A percentile compares a stretch with the other conserved stretches of the same genome.
These are phyloP conservation scores for Murraya paniculata DNA, from an alignment of 345 rosid genomes.

Conservation along the genomic window DNA sequence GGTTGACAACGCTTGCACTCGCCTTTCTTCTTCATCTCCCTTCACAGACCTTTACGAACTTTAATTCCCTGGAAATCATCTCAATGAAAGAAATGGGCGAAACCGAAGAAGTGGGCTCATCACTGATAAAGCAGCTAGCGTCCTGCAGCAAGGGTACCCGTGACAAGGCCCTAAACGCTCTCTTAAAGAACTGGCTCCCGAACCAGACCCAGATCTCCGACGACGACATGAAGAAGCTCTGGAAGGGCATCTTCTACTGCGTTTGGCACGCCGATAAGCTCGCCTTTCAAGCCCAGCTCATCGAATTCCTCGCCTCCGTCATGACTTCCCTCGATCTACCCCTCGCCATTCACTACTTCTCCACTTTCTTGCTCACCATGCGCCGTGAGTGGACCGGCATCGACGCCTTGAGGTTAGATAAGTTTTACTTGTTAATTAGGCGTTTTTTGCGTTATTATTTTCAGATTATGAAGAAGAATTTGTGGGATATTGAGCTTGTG, in stretches of 20 bases:
- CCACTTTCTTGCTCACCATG: slow-evolving; percentile 76
- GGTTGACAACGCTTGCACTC: background rate
- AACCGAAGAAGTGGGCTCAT: slow-evolving; percentile 24
- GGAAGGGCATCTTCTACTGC: slow-evolving; percentile 98
- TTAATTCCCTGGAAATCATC: background rate
- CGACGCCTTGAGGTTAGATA: slow-evolving; percentile 78
- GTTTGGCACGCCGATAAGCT: slow-evolving; percentile 94
- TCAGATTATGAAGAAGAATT: slow-evolving; percentile 38
- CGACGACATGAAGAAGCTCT: slow-evolving; percentile 79
- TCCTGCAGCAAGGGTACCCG: slow-evolving; percentile 65
- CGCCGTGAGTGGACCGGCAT: slow-evolving; percentile 96
- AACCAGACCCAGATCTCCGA: slow-evolving; percentile 53
- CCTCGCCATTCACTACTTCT: slow-evolving; percentile 60
- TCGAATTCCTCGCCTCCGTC: slow-evolving; percentile 54
- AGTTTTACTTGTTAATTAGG: slow-evolving; percentile 82
- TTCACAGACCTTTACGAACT: background rate
- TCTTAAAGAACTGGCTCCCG: slow-evolving; percentile 74
- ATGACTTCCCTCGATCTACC: slow-evolving; percentile 48
- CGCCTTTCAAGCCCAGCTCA: slow-evolving; percentile 61
- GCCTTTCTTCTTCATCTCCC: background rate
- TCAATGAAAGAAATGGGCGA: background rate
- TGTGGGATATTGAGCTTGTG: slow-evolving; percentile 63
- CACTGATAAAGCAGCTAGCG: slow-evolving; percentile 72
- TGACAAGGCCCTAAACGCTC: slow-evolving; percentile 48
- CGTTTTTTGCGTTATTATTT: slow-evolving; percentile 57